phyloP scores from a whole-genome alignment of 1,284 basidiomycete genomes.

The Marasmius tenuissimus region DNA sequence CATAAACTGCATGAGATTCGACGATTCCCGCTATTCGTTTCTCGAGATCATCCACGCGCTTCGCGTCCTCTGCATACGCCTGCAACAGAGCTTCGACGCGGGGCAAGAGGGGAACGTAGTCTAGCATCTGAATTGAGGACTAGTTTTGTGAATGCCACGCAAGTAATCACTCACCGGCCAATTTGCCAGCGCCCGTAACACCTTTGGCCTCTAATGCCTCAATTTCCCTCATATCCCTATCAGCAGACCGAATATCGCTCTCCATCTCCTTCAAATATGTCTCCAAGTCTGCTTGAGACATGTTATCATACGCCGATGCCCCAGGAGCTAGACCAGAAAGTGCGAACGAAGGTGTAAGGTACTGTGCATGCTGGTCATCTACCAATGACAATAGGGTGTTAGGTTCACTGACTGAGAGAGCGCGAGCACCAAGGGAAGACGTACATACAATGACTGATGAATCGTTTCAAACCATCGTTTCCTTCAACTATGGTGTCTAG shows the following conservation, averaged over 20 bases:
- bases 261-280: conserved; percentile 76
- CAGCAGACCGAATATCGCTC: conserved; percentile 74
- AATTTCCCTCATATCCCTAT: conserved; percentile 77
- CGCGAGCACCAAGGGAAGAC: conserved; percentile 12
- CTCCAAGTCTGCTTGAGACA: conserved; percentile 67
- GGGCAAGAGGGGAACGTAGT: conserved; percentile 61
- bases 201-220: conserved; percentile 67
- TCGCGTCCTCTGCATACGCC: conserved; percentile 58
- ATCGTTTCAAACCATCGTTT: conserved; percentile 70
- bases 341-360: conserved; percentile 72
- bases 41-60: conserved; percentile 58
- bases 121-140: conserved; percentile 29
- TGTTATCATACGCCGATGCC: conserved; percentile 57
- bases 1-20: conserved; percentile 67
- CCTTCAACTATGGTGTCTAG: conserved; percentile 56
- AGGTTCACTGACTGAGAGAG: background rate
- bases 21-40: conserved; percentile 61
- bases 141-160: background rate
- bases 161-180: conserved; percentile 45
- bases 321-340: conserved; percentile 56
- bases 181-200: conserved; percentile 67
- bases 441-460: conserved; percentile 68
- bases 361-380: conserved; percentile 76
- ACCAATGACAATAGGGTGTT: conserved; percentile 5
- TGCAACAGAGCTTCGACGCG: conserved; percentile 58